Base-by-base conservation (phyloP, 1,284 basidiomycete genomes). In the Moesziomyces antarcticus region DNA sequence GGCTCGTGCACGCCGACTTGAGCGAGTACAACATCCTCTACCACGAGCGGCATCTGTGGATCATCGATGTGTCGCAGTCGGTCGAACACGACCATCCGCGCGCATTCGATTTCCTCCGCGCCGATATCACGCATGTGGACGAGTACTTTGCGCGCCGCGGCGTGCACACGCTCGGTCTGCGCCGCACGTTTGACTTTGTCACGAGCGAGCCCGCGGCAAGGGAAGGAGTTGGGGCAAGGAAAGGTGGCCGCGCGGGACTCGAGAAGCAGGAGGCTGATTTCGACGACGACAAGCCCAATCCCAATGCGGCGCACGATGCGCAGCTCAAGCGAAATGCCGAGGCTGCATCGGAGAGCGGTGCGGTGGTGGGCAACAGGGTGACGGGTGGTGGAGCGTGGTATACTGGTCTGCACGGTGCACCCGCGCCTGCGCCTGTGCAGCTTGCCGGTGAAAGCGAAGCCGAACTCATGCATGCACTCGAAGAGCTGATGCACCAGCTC, bases 31-130 rank as follows among this genome's bases (percentile, higher is more conserved):
- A 99, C 84, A 91, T 99, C 73, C 88, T 99, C 89, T 88, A 87
- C 64, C 88, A 89, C 79, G 73, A 86, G 14, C 79, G 75, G 1
- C 93, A 95, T 81, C 88, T 97, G 16, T 95, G 89, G 86, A 92
- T 99, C 81, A 99, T 99, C 85, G 97, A 99, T 84, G 97, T 99
- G 65, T 97, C 94, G 3, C 97, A 99, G 85, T 94, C 93, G 56
- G 96, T 99, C 44, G 97, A 99, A 82, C 95, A 98, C 81, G 96
- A 99, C 85, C 97, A 99, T 81, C 96, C 96, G 0, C 88, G 91
- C 41, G 93, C 82, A 9, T 82, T 78, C 53, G 96, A 99, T 85
- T 99, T 99, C 85, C 87, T 99, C 48, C 91, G 96, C 30, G 90
- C 89, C 43, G 97, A 99, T 85, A 88, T 99, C 51, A 90, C 90